phyloP scores from a whole-genome alignment of 2,329 filamentous ascomycete species.

The Ophiostoma novo-ulmi region DNA sequence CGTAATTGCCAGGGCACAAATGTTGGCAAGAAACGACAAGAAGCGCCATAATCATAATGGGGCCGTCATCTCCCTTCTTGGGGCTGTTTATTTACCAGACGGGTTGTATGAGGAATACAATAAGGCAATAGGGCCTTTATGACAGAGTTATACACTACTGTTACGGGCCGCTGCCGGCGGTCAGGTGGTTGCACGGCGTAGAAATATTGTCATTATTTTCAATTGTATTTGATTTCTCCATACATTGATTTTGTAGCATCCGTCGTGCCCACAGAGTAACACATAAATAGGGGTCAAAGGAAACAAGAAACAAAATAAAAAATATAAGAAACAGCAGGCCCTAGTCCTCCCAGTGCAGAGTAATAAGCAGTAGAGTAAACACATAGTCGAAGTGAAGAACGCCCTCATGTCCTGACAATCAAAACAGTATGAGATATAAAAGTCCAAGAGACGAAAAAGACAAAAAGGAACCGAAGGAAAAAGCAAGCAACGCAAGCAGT shows the following conservation, averaged over 20 bases:
- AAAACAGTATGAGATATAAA: conserved; percentile 9
- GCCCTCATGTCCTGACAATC: conserved; percentile 16
- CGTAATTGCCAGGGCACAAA: background rate
- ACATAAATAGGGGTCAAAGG: background rate
- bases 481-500: conserved; percentile 2
- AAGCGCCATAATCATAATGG: background rate
- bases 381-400: background rate
- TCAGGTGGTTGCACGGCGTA: background rate
- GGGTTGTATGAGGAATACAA: background rate
- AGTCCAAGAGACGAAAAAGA: background rate
- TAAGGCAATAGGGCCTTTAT: background rate
- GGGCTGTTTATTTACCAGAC: background rate
- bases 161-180: background rate
- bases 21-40: background rate
- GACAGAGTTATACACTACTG: background rate
- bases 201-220: background rate
- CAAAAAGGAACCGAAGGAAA: background rate
- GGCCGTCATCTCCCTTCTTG: background rate
- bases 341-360: conserved; percentile 16
- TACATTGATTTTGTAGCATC: background rate
- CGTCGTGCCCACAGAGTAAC: background rate
- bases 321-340: background rate
- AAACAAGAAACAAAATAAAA: background rate
- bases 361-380: background rate
- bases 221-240: background rate